Evolutionary conservation across 306 rosid genomes (phyloP).

Genomic region (Cotoneaster glaucophyllus): DNA sequence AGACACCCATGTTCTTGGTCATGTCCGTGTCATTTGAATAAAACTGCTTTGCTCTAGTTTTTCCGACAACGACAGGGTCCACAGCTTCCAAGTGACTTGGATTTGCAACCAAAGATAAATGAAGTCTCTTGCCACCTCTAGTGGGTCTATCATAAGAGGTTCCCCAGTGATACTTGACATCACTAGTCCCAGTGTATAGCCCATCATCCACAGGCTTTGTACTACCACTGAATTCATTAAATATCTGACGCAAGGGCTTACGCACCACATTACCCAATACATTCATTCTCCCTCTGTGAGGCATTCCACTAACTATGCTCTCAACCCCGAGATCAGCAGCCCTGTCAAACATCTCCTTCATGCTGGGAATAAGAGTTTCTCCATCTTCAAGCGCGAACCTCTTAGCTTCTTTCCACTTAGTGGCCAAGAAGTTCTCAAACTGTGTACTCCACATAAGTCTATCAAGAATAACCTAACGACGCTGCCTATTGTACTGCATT

Average conservation of each 20-base stretch:
- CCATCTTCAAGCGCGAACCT: slow-evolving; percentile 96
- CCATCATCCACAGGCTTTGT: slow-evolving; percentile 79
- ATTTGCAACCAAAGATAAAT: slow-evolving; percentile 85
- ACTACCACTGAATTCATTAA: slow-evolving; percentile 80
- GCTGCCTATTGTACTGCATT: slow-evolving; percentile 56
- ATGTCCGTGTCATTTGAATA: slow-evolving; percentile 63
- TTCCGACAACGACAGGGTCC: slow-evolving; percentile 84
- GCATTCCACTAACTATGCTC: slow-evolving; percentile 93
- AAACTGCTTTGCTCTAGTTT: slow-evolving; percentile 94
- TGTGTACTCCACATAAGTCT: slow-evolving; percentile 91
- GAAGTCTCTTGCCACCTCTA: slow-evolving; percentile 81
- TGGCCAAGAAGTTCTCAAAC: slow-evolving; percentile 90
- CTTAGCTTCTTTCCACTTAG: slow-evolving; percentile 90
- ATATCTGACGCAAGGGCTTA: slow-evolving; percentile 89
- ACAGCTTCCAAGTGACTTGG: slow-evolving; percentile 98
- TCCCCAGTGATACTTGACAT: slow-evolving; percentile 93
- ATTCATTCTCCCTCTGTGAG: slow-evolving; percentile 84
- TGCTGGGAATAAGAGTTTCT: slow-evolving; percentile 88
- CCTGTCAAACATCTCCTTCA: slow-evolving; percentile 93
- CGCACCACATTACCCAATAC: slow-evolving; percentile 89
- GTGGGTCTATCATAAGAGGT: slow-evolving; percentile 94
- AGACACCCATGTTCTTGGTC: slow-evolving; percentile 71
- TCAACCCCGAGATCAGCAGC: slow-evolving; percentile 95
- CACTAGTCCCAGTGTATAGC: slow-evolving; percentile 92
- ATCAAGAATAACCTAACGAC: slow-evolving; percentile 81